phyloP scores from a whole-genome alignment of 164 flowering plant species.

The Macadamia integrifolia region DNA sequence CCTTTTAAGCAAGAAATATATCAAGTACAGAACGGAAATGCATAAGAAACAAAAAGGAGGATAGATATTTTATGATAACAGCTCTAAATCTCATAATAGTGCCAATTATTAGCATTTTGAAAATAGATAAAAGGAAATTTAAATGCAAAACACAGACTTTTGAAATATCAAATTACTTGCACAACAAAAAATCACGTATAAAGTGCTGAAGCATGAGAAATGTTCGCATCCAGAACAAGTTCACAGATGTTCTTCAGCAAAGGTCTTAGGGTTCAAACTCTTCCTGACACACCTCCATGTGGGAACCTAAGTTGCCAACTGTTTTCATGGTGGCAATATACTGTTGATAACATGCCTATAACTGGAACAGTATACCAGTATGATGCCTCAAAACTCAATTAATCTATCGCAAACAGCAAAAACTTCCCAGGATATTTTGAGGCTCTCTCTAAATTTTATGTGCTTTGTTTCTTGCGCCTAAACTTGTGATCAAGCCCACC shows the following conservation, averaged over 20 bases:
- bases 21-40: neutral
- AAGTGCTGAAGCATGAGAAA: neutral
- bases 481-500: no score
- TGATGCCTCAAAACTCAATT: neutral
- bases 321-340: neutral
- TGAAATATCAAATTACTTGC: no score
- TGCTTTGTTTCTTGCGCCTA: neutral
- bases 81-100: no score
- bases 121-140: no score
- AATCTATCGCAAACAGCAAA: neutral
- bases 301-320: neutral
- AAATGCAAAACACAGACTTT: no score
- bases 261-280: neutral
- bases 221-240: no score
- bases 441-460: conserved; percentile 13
- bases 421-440: neutral
- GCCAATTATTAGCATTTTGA: no score
- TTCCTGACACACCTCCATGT: neutral
- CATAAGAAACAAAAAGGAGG: neutral
- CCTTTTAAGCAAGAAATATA: conserved; percentile 1
- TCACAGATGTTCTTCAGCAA: neutral
- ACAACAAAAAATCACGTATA: no score
- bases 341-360: neutral
- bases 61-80: no score
- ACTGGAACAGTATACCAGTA: neutral